Conservation (phyloP, 2,329 filamentous ascomycete species). For the Aspergillus jensenii region DNA sequence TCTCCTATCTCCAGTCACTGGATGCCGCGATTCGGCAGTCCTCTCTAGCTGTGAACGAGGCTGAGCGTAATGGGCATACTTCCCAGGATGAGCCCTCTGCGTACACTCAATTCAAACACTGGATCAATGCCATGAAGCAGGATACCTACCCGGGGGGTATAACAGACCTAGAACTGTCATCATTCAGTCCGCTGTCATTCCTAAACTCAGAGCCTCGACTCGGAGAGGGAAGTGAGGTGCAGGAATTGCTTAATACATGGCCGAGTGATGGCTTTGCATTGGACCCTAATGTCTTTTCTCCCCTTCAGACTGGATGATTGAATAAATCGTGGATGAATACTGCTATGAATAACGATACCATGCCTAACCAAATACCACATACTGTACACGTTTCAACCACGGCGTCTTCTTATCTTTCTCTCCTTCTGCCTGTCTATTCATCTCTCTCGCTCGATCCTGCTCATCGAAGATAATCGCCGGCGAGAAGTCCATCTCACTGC, state of each 20-base stretch:
- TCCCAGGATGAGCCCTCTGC: no score
- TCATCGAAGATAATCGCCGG: slow-evolving; percentile 25
- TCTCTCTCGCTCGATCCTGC: slow-evolving; percentile 15
- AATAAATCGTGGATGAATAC: not conserved
- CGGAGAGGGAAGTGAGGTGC: no score
- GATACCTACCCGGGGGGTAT: not conserved
- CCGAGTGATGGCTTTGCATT: no score
- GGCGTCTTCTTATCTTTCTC: not conserved
- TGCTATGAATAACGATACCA: not conserved
- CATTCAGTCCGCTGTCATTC: not conserved
- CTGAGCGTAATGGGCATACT: no score
- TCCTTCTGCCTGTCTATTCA: not conserved
- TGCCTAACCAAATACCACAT: slow-evolving; percentile 1
- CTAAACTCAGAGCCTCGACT: not conserved
- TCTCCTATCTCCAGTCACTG: not conserved
- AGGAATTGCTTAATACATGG: no score
- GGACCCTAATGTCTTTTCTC: no score
- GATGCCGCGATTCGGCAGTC: not conserved
- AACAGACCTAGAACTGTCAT: not conserved
- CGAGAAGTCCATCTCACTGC: slow-evolving; percentile 24
- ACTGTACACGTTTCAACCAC: not conserved
- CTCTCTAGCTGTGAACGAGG: not conserved
- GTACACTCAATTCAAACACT: not conserved
- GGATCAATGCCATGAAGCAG: not conserved
- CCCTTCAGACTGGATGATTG: not conserved